phyloP scores from a whole-genome alignment of 176 grass and related monocot genomes.

The Triticum timopheevii region DNA sequence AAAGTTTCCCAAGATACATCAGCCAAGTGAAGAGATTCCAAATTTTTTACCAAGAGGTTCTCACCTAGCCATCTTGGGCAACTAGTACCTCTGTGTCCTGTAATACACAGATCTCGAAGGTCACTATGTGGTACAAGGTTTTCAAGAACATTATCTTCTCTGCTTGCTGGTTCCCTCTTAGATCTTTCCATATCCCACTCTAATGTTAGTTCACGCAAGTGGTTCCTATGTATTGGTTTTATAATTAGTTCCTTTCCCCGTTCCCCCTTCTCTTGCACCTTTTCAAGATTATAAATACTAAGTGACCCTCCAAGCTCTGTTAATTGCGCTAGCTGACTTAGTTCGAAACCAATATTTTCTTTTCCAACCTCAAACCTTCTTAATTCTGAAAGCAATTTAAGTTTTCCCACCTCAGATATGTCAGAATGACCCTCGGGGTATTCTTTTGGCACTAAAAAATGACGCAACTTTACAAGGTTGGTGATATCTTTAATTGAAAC shows the following conservation, averaged over 20 bases:
- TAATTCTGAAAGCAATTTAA: not conserved
- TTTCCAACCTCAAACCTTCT: not conserved
- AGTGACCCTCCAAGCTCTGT: not conserved
- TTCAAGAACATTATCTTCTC: not conserved
- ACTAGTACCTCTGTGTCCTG: too few relatives aligned
- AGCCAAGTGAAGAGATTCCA: too few relatives aligned
- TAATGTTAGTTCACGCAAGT: not conserved
- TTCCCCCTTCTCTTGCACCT: fast-evolving
- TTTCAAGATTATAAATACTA: not conserved
- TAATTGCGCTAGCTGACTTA: not conserved
- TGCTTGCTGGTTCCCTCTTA: fast-evolving
- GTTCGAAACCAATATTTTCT: not conserved
- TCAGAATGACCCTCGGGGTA: not conserved
- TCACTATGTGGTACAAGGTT: too few relatives aligned
- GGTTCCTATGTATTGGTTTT: not conserved
- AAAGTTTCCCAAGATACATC: too few relatives aligned
- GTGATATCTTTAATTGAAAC: not conserved
- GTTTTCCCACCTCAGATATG: not conserved
- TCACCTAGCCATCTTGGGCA: too few relatives aligned
- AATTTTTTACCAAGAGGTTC: too few relatives aligned
- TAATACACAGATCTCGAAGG: too few relatives aligned
- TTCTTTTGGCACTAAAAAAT: not conserved
- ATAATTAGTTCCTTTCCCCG: not conserved
- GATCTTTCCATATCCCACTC: not conserved
- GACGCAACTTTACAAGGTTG: not conserved